phyloP scores from a whole-genome alignment of 2,329 filamentous ascomycete species.

The Aulographum hederae region DNA sequence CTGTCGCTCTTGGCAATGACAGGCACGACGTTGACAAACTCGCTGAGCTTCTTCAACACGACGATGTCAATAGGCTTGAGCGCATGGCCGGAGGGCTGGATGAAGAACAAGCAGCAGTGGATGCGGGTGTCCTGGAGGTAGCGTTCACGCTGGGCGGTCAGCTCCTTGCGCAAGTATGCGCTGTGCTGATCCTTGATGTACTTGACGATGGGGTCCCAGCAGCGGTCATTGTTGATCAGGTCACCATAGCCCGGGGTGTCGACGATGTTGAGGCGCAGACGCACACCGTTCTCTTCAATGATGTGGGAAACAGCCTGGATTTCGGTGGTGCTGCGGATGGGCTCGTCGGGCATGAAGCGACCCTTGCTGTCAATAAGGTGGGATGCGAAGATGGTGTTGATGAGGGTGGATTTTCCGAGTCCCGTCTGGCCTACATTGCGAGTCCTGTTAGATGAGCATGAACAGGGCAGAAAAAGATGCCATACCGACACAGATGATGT shows the following conservation, averaged over 20 bases:
- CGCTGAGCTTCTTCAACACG: conserved; percentile 96
- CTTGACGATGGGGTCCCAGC: conserved; percentile 99
- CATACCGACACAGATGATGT: conserved; percentile 97
- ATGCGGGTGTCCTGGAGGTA: conserved; percentile 99
- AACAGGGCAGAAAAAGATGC: conserved; percentile 12
- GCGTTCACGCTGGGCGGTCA: conserved; percentile 94
- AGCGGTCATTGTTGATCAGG: conserved; percentile 98
- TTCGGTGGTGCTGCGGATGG: conserved; percentile 87
- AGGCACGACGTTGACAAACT: conserved; percentile 97
- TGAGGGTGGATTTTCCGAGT: conserved; percentile 94
- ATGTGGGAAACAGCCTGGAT: conserved; percentile 97
- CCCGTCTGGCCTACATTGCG: conserved; percentile 72
- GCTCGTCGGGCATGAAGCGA: conserved; percentile 79
- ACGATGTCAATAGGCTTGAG: conserved; percentile 99
- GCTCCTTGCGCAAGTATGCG: conserved; percentile 96
- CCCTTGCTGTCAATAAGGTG: conserved; percentile 99
- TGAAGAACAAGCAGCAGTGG: conserved; percentile 99
- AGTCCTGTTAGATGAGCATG: not conserved
- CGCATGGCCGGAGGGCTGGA: conserved; percentile 93
- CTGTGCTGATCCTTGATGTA: conserved; percentile 99
- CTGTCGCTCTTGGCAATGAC: conserved; percentile 98
- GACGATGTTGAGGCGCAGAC: conserved; percentile 93
- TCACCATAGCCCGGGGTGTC: conserved; percentile 97
- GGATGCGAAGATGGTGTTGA: conserved; percentile 99
- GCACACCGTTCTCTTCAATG: conserved; percentile 98